Conservation (phyloP, 176 grass and related monocot genomes). For the Musa acuminata region DNA sequence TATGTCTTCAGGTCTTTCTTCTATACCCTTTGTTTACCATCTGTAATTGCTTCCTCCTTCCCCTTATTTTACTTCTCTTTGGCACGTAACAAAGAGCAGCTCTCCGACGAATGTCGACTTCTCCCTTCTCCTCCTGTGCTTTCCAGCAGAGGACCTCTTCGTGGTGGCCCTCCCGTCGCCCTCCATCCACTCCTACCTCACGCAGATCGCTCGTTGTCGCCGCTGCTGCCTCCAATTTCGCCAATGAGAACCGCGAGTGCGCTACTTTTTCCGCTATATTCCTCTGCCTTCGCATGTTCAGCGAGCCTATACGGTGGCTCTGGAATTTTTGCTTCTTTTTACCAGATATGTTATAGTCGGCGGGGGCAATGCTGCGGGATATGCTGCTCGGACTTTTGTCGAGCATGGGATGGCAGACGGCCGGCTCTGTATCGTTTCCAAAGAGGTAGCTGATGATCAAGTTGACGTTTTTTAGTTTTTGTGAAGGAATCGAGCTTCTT, state of each 20-base stretch:
- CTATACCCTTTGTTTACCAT: background rate
- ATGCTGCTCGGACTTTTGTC: conserved; percentile 76
- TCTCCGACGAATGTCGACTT: conserved; percentile 27
- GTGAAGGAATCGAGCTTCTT: background rate
- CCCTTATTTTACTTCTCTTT: too few relatives aligned
- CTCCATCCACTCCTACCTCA: conserved; percentile 6
- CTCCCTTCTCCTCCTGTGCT: conserved; percentile 14
- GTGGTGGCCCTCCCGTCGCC: conserved; percentile 1
- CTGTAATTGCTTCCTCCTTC: background rate
- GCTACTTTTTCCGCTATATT: conserved; percentile 20
- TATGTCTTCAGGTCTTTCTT: conserved; percentile 18
- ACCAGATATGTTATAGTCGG: conserved; percentile 87
- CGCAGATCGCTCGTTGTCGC: conserved; percentile 25
- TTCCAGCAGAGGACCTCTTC: conserved; percentile 12
- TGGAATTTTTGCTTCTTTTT: background rate
- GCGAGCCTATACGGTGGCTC: background rate
- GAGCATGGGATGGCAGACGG: conserved; percentile 84
- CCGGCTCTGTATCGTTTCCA: conserved; percentile 79
- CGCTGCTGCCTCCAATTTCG: conserved; percentile 23
- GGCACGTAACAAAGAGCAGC: background rate
- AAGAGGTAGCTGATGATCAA: conserved; percentile 45
- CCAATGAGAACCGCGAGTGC: conserved; percentile 63
- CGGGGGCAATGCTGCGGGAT: conserved; percentile 80
- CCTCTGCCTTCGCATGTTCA: background rate
- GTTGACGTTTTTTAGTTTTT: background rate